Evolutionary conservation across 2,329 filamentous ascomycete species (phyloP), one percentile per base, ranked within the genome.

Genomic region (Cordyceps militaris): DNA sequence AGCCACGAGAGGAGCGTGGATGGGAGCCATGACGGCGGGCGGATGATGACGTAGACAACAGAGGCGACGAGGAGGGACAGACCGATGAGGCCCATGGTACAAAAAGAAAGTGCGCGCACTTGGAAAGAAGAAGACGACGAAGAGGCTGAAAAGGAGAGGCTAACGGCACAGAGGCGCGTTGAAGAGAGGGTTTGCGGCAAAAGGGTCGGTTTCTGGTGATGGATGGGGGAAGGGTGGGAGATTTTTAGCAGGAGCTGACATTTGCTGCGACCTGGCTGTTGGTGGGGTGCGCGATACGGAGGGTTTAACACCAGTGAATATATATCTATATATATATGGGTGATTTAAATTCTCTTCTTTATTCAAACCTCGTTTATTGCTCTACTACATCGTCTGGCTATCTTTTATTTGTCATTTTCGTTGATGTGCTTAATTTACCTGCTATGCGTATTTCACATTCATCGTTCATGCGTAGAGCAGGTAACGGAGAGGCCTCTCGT

Each of bases 31-130:
- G 75, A 70, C 51, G 78, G 79, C 57, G 79, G 79, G 42, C 77
- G 76, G 60, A 85, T 74, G 64, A 79, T 71, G 61, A 86, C 69
- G 65, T 79, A 81, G 47, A 85, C 76, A 57, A 86, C 71, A 0
- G 83, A 83, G 44, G 79, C 83, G 62, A 87, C 68, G 64, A 87
- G 74, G 61, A 87, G 73, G n/a, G 83, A 83, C 61, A 86, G 70
- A 62, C 81, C 83, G 61, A 86, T 64, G 64, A 84, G 68, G 61
- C 74, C 79, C 82, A 85, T 85, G 55, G 47, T 43, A 24, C 46
- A 21, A 21, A 16, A 40, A 42, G 3, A 11, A 34, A 23, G 26
- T 3, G 47, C 21, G 48, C 23, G 49, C 23, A 23, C 23, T 11
- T 28, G 23, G n/a, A 16, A 11, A 23, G 28, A n/a, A n/a, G 8